Percentiles rank a stretch among this genome's conserved stretches.
These are phyloP conservation scores for Populus tremula DNA, from an alignment of 345 rosid species.

Conservation along the genomic window DNA sequence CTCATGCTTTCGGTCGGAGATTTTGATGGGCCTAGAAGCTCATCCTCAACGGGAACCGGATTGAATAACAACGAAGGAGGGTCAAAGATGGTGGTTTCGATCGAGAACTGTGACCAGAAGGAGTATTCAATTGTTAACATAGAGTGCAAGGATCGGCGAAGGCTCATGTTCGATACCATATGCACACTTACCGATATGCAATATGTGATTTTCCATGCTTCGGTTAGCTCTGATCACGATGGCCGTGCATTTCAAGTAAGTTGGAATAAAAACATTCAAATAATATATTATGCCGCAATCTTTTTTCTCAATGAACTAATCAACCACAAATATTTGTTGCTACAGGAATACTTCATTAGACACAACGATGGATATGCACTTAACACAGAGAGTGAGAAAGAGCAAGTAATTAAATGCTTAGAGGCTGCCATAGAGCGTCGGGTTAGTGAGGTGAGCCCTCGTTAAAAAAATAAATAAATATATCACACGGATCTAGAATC, in stretches of 20 bases:
- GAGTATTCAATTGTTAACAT: constrained; percentile 67
- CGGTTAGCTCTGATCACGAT: constrained; percentile 36
- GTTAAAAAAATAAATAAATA: not conserved
- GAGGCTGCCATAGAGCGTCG: constrained; percentile 57
- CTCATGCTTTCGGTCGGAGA: constrained; percentile 67
- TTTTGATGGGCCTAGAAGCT: constrained; percentile 35
- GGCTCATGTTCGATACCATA: constrained; percentile 77
- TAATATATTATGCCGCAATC: not conserved
- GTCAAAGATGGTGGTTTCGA: constrained; percentile 35
- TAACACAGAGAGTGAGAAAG: constrained; percentile 36
- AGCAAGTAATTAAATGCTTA: constrained; percentile 48
- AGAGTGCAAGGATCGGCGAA: constrained; percentile 55
- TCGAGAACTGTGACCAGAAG: constrained; percentile 63
- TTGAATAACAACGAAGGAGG: constrained; percentile 20
- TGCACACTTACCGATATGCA: constrained; percentile 78
- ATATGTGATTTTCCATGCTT: constrained; percentile 74
- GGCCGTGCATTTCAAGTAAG: constrained; percentile 63
- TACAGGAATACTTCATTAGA: constrained; percentile 39
- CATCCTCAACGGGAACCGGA: constrained; percentile 1
- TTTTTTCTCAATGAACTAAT: not conserved
- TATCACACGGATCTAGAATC: not conserved
- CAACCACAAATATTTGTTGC: not conserved
- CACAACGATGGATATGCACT: constrained; percentile 34
- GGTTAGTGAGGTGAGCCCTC: constrained; percentile 43
- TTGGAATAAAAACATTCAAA: not conserved